Evolutionary conservation across 805 yeast species (phyloP), one percentile per base, ranked within the genome.

Genomic region (Cyberlindnera galapagoensis): DNA sequence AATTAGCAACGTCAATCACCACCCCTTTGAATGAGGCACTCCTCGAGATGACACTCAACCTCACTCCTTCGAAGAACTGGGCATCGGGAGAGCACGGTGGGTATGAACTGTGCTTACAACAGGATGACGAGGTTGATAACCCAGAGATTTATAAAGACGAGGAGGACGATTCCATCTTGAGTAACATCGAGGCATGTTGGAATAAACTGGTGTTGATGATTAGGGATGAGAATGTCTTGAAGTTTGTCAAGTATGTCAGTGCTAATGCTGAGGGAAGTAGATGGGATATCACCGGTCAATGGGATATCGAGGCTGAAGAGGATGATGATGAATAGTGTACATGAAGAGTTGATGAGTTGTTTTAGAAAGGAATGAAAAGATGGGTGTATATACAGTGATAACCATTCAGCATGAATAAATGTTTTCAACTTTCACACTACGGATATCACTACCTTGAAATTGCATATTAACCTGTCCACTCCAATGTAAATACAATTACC

Each of bases 71-170:
- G 3, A 60, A 63, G 36, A 84, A 84, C 24, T 90, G 97, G 96
- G 84, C 76, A 30, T 65, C 73, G 21, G 94, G 94, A n/a, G 95
- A 85, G 47, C 61, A 68, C 30, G 99, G 99, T 22, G 99, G 97
- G 2, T 92, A 94, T 58, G 97, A 92, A 51, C 63, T 94, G 33
- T 80, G 90, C 50, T 84, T 92, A 94, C 73, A 72, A 27, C 65
- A 59, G 2, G 67, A 57, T 2, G 67, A 60, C 3, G 70, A 63
- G 16, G 69, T 60, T 15, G 74, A 62, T n/a, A 96, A 87, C 51
- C 95, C 96, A 8, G 95, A 96, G 0, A 79, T 87, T 20, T 87
- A 87, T 58, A 56, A 57, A 13, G 71, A 69, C 18, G 73, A 77
- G 0, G 78, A 71, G 34, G 90, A 81, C 44, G 83, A 78, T 32